Conservation (phyloP, 305 asterid species). For the Caryopteris hybrid region DNA sequence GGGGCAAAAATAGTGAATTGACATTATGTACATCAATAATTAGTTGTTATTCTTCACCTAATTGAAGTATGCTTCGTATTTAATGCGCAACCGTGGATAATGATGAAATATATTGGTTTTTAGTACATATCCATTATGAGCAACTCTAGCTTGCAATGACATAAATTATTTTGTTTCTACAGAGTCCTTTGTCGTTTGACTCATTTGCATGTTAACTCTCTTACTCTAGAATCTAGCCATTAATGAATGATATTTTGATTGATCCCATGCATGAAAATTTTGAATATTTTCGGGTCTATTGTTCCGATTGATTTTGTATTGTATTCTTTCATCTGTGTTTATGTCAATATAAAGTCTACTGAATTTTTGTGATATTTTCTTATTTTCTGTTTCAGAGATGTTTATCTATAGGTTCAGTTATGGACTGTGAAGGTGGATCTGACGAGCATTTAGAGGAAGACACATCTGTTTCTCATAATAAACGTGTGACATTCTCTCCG, state of each 20-base stretch:
- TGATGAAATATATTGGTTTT: neutral
- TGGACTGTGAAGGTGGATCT: constrained; percentile 37
- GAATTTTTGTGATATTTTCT: neutral
- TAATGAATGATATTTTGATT: neutral
- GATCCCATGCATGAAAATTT: neutral
- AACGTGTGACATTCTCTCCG: constrained; percentile 21
- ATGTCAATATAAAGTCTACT: neutral
- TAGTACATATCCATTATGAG: neutral
- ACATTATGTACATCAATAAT: neutral
- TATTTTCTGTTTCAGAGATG: constrained; percentile 12
- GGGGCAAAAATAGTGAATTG: constrained; percentile 1
- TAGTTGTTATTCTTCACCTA: too few relatives aligned
- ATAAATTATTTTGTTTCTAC: neutral
- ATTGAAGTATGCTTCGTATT: neutral
- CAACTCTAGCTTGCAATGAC: neutral
- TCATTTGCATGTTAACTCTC: neutral
- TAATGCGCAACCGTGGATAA: neutral
- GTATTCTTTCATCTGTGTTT: neutral
- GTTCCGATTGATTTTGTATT: neutral
- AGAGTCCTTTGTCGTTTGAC: neutral
- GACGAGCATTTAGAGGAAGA: constrained; percentile 21
- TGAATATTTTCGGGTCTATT: neutral
- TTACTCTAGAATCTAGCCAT: constrained; percentile 2
- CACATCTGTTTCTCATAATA: constrained; percentile 12
- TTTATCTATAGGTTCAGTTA: constrained; percentile 27